Percentiles rank a stretch among this genome's conserved stretches.
These are phyloP conservation scores for Hemisphaericaspora xylanilytica DNA, from an alignment of 1,139 yeast species.

Conservation along the genomic window DNA sequence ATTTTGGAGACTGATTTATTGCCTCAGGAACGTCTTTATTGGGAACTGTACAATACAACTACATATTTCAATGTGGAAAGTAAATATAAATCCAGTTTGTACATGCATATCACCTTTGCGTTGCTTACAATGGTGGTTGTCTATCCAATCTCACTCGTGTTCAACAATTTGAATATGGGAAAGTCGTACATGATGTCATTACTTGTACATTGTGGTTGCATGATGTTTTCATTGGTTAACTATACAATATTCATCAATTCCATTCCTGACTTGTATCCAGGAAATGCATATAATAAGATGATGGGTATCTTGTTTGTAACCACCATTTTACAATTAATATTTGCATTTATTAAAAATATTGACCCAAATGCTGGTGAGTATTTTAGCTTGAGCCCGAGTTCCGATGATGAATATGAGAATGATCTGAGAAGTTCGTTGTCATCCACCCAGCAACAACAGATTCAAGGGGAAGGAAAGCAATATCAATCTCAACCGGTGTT, in stretches of 20 bases:
- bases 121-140: conserved; percentile 49
- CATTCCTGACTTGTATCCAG: conserved; percentile 69
- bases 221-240: conserved; percentile 52
- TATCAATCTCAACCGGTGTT: neutral
- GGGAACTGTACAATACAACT: conserved; percentile 82
- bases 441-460: neutral
- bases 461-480: neutral
- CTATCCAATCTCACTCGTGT: conserved; percentile 69
- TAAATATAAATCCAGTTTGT: conserved; percentile 50
- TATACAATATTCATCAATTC: conserved; percentile 60
- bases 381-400: conserved; percentile 19
- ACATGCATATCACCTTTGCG: conserved; percentile 53
- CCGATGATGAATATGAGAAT: conserved; percentile 12
- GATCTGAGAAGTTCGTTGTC: conserved; percentile 8
- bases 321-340: conserved; percentile 50
- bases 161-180: conserved; percentile 57
- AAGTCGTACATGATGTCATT: conserved; percentile 57
- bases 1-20: conserved; percentile 66
- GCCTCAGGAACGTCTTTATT: conserved; percentile 70
- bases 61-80: conserved; percentile 64
- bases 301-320: conserved; percentile 57
- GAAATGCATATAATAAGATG: conserved; percentile 69
- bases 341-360: conserved; percentile 33
- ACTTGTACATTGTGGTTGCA: conserved; percentile 46
- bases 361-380: conserved; percentile 12